A percentile compares a stretch with the other conserved stretches of the same genome.
phyloP scores from a whole-genome alignment of 352 stramenopile species.

The Pythium aristosporum region DNA sequence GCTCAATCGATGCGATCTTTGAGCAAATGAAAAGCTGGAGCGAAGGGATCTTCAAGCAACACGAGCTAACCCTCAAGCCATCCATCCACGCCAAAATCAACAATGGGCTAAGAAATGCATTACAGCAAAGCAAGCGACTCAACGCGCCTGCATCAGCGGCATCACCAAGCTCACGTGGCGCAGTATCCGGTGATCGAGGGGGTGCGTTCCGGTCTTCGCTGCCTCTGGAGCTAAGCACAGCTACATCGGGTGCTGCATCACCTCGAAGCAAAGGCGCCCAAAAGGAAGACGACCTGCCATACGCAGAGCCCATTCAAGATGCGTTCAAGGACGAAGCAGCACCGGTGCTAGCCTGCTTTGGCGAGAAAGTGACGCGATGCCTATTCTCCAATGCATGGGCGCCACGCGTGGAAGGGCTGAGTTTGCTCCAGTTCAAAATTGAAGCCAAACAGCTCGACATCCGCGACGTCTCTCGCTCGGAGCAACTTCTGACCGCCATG shows the following conservation, averaged over 20 bases:
- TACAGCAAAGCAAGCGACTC: conserved; percentile 69
- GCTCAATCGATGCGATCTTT: conserved; percentile 55
- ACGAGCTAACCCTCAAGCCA: conserved; percentile 65
- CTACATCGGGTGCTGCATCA: conserved; percentile 21
- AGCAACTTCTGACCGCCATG: conserved; percentile 35
- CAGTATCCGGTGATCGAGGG: background rate
- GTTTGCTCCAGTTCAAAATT: conserved; percentile 69
- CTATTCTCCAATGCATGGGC: conserved; percentile 83
- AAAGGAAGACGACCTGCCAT: conserved; percentile 73
- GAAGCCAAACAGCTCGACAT: conserved; percentile 53
- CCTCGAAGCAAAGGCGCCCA: conserved; percentile 53
- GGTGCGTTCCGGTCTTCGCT: background rate
- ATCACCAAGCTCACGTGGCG: background rate
- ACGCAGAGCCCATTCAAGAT: conserved; percentile 72
- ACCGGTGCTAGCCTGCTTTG: conserved; percentile 54
- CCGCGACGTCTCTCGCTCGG: conserved; percentile 24
- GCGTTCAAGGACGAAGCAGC: conserved; percentile 51
- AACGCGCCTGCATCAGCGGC: conserved; percentile 3
- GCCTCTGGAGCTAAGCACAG: conserved; percentile 5
- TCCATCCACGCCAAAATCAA: conserved; percentile 85
- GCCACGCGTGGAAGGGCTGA: conserved; percentile 74
- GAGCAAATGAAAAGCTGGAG: conserved; percentile 77
- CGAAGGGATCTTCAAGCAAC: conserved; percentile 72
- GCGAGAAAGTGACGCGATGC: conserved; percentile 70
- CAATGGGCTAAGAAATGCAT: conserved; percentile 62